A percentile compares a stretch with the other conserved stretches of the same genome.
phyloP scores from a whole-genome alignment of 2,329 filamentous ascomycete species.

The Botrytis cinerea region DNA sequence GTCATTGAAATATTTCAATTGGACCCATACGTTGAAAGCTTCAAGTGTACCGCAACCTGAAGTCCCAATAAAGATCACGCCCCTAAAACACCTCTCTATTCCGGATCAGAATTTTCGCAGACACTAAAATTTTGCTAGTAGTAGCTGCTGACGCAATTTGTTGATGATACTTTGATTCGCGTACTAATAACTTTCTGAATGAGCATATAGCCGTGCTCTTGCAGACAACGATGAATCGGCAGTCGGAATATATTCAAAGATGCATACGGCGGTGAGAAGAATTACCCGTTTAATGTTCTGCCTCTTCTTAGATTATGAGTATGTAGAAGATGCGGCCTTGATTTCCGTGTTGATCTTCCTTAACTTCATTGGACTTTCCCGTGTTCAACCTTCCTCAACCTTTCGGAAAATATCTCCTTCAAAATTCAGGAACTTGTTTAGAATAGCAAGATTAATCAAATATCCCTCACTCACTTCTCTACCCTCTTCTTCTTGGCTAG shows the following conservation, averaged over 20 bases:
- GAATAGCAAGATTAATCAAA: too few relatives aligned
- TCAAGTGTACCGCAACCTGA: neutral
- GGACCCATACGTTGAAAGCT: neutral
- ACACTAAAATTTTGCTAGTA: too few relatives aligned
- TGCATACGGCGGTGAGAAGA: neutral
- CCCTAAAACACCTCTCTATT: too few relatives aligned
- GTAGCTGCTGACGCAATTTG: neutral
- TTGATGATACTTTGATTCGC: neutral
- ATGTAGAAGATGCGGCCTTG: neutral
- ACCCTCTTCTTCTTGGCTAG: too few relatives aligned
- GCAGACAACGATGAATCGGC: neutral
- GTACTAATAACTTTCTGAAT: neutral
- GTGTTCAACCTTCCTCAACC: neutral
- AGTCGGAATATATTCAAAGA: neutral
- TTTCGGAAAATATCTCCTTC: neutral
- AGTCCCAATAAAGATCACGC: neutral
- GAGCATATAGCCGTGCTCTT: neutral
- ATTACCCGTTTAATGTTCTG: neutral
- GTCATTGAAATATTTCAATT: too few relatives aligned
- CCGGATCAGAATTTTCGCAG: too few relatives aligned
- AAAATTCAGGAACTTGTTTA: neutral
- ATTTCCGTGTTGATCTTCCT: neutral
- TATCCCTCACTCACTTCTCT: too few relatives aligned
- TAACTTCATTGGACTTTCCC: neutral
- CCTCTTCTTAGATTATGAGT: neutral